Evolutionary conservation across 2,329 filamentous ascomycete species (phyloP), one percentile per base, ranked within the genome.

Genomic region (Trichoderma guizhouense): DNA sequence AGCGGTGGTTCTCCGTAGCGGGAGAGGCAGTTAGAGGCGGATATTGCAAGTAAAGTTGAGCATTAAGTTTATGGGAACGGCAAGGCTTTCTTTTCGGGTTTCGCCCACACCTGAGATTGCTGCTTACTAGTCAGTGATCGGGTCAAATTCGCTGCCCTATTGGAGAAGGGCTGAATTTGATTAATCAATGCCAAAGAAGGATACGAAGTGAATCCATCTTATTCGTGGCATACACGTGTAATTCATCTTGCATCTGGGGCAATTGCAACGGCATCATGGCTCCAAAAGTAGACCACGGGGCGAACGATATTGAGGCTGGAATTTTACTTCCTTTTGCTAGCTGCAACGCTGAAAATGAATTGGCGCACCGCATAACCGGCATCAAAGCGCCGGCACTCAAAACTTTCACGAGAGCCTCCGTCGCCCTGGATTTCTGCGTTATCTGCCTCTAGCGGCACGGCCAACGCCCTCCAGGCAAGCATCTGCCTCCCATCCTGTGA

Each of bases 11-110:
- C 53, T 34, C 63, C 47, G 63, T 55, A 66, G 63, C 63, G 63
- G 63, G 63, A 55, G 43, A 60, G 32, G 30, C n/a, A 34, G 66
- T 58, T 67, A 62, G 66, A 69, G 36, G 66, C 66, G 66, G 57
- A 69, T 69, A 69, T 69, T 69, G 39, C 66, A 62, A 69, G 66
- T 69, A 69, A 21, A 69, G 66, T 69, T 69, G 66, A 39, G 55
- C 66, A 62, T 69, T 53, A 62, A 26, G 55, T 69, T 69, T 51
- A 61, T 26, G 36, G 66, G n/a, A 43, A 34, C 66, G 57, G 66
- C 55, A 58, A 51, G 28, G 57, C 57, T 60, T 60, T 60, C 5
- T 21, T 34, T 21, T 21, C 3, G 57, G 28, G 15, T 28, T 24
- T 65, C 28, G 43, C 26, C 34, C 26, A 47, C 28, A 47, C 28